Conservation (phyloP, 495 filamentous ascomycete species). For the Filosporella fistucella region DNA sequence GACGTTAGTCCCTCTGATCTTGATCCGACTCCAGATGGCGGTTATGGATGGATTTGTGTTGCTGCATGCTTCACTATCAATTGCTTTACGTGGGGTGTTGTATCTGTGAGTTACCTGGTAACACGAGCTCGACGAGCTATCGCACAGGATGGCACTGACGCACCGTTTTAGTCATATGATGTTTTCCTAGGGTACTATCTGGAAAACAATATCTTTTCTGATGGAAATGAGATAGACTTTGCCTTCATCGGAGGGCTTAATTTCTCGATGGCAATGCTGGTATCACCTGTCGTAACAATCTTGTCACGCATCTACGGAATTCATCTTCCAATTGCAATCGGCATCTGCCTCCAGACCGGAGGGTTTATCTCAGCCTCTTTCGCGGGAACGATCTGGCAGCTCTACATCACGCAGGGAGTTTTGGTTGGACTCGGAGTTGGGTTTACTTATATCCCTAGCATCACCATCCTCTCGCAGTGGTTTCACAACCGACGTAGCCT, state of each 20-base stretch:
- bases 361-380: constrained; percentile 65
- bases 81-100: constrained; percentile 52
- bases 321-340: constrained; percentile 52
- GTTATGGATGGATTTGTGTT: constrained; percentile 54
- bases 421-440: constrained; percentile 74
- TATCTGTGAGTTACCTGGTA: constrained; percentile 28
- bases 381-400: constrained; percentile 63
- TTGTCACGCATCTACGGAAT: constrained; percentile 48
- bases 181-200: constrained; percentile 73
- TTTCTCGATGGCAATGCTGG: constrained; percentile 49
- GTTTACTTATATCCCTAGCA: constrained; percentile 68
- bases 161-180: constrained; percentile 48
- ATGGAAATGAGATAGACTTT: constrained; percentile 53
- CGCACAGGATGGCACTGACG: neutral
- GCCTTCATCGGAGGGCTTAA: constrained; percentile 70
- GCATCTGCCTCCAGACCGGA: constrained; percentile 53
- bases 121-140: neutral
- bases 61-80: constrained; percentile 47
- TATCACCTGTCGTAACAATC: constrained; percentile 61
- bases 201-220: constrained; percentile 49
- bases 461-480: constrained; percentile 75
- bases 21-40: constrained; percentile 38
- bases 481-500: constrained; percentile 65
- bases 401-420: constrained; percentile 72
- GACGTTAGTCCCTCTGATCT: too few species aligned